phyloP scores from a whole-genome alignment of 2,329 filamentous ascomycete species.

The Penicillium capsulatum region DNA sequence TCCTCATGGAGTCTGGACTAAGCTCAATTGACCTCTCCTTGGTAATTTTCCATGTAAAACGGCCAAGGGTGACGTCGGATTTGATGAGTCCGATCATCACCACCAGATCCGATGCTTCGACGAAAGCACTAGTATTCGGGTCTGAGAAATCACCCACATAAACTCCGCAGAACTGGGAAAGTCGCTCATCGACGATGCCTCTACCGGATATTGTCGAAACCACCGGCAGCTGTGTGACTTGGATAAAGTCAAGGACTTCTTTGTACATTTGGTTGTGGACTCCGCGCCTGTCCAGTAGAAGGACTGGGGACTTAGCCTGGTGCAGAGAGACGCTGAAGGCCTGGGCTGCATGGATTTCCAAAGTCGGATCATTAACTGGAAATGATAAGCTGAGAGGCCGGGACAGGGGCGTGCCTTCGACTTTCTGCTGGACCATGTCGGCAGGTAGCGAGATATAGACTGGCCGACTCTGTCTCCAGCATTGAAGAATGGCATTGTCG shows the following conservation, averaged over 20 bases:
- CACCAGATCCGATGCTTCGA: slow-evolving; percentile 3
- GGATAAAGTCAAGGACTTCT: slow-evolving; percentile 36
- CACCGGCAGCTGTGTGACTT: slow-evolving; percentile 44
- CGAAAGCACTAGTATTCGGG: background rate
- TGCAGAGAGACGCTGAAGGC: background rate
- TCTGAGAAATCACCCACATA: slow-evolving; percentile 36
- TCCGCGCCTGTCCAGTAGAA: slow-evolving; percentile 50
- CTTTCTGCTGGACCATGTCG: slow-evolving; percentile 46
- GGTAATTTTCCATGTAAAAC: background rate
- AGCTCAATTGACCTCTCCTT: background rate
- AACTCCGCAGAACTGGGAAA: slow-evolving; percentile 48
- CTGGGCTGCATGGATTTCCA: slow-evolving; percentile 1
- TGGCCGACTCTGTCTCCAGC: slow-evolving; percentile 52
- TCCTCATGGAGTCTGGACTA: background rate
- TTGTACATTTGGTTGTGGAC: slow-evolving; percentile 34
- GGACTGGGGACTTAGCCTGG: slow-evolving; percentile 44
- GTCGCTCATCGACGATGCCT: slow-evolving; percentile 46
- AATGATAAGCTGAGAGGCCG: slow-evolving; percentile 1
- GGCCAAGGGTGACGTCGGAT: slow-evolving; percentile 5
- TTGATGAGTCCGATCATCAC: slow-evolving; percentile 7
- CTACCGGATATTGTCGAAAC: slow-evolving; percentile 48
- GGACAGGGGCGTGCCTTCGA: slow-evolving; percentile 9
- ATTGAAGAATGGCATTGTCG: slow-evolving; percentile 49
- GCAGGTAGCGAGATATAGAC: slow-evolving; percentile 54
- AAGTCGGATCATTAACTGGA: slow-evolving; percentile 3